phyloP scores from a whole-genome alignment of 139 green algal species.

The Chlamydomonas asymmetrica region DNA sequence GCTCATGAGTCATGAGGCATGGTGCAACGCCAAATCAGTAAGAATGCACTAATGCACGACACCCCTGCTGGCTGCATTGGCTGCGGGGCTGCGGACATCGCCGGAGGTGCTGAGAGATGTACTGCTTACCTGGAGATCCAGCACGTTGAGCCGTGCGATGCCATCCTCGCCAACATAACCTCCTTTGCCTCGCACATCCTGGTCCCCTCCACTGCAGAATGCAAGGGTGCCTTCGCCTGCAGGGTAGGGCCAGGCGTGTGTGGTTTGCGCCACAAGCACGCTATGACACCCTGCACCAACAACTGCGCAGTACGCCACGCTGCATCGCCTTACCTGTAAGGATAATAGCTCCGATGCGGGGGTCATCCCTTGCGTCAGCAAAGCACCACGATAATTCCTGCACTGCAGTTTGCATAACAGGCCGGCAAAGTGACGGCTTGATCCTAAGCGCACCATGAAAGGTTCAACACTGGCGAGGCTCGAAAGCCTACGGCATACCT shows the following conservation, averaged over 20 bases:
- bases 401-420: conserved; percentile 44
- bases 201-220: conserved; percentile 97
- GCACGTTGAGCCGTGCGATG: conserved; percentile 91
- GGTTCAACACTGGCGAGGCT: too few species aligned
- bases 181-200: conserved; percentile 84
- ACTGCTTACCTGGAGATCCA: conserved; percentile 86
- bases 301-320: background rate
- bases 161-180: conserved; percentile 91
- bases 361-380: conserved; percentile 87
- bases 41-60: too few species aligned
- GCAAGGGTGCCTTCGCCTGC: conserved; percentile 76
- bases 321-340: conserved; percentile 72
- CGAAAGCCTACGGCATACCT: conserved; percentile 34
- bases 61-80: background rate
- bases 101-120: too few species aligned
- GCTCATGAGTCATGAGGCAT: too few species aligned
- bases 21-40: too few species aligned
- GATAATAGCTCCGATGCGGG: conserved; percentile 87
- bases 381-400: conserved; percentile 91
- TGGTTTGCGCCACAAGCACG: background rate
- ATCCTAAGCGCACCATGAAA: too few species aligned
- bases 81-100: too few species aligned
- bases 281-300: background rate
- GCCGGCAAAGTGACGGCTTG: background rate
- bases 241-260: background rate